A percentile compares a stretch with the other conserved stretches of the same genome.
Evolutionary conservation across 345 rosid genomes (phyloP).

Genomic region (Theobroma cacao): DNA sequence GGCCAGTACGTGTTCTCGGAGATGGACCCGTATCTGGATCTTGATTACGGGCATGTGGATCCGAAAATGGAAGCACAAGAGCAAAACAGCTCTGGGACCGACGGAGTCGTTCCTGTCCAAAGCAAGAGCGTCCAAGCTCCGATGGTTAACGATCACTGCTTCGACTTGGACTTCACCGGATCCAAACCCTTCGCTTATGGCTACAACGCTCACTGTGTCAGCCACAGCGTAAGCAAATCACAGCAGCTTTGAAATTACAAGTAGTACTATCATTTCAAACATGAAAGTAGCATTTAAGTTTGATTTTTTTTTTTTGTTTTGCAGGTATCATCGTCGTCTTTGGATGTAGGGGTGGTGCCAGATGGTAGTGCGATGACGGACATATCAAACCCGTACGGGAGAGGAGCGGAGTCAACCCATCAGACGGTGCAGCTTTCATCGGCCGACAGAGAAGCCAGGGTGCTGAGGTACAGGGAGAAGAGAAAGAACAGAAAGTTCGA

Average conservation of each 20-base stretch:
- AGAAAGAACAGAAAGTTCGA: slow-evolving; percentile 92
- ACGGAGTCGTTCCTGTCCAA: slow-evolving; percentile 86
- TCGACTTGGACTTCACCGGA: slow-evolving; percentile 55
- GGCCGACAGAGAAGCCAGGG: slow-evolving; percentile 88
- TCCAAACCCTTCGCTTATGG: slow-evolving; percentile 46
- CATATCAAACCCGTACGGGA: slow-evolving; percentile 51
- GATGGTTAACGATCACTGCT: slow-evolving; percentile 47
- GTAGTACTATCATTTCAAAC: background rate
- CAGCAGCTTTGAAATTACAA: background rate
- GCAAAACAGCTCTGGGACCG: slow-evolving; percentile 77
- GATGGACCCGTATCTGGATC: slow-evolving; percentile 74
- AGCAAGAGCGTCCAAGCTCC: slow-evolving; percentile 33
- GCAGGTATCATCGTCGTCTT: slow-evolving; percentile 86
- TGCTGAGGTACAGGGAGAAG: slow-evolving; percentile 96
- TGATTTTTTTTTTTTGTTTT: background rate
- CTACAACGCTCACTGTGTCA: slow-evolving; percentile 44
- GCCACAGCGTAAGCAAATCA: slow-evolving; percentile 63
- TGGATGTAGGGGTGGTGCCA: slow-evolving; percentile 92
- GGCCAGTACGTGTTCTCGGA: slow-evolving; percentile 70
- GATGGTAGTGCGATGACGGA: slow-evolving; percentile 68
- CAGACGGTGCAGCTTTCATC: slow-evolving; percentile 64
- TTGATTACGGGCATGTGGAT: slow-evolving; percentile 59
- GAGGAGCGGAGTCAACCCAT: slow-evolving; percentile 41
- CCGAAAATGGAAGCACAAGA: slow-evolving; percentile 65
- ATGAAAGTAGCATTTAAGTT: no score